Conservation (phyloP, 371 early-diverging fungal species). For the Mucor irregularis region DNA sequence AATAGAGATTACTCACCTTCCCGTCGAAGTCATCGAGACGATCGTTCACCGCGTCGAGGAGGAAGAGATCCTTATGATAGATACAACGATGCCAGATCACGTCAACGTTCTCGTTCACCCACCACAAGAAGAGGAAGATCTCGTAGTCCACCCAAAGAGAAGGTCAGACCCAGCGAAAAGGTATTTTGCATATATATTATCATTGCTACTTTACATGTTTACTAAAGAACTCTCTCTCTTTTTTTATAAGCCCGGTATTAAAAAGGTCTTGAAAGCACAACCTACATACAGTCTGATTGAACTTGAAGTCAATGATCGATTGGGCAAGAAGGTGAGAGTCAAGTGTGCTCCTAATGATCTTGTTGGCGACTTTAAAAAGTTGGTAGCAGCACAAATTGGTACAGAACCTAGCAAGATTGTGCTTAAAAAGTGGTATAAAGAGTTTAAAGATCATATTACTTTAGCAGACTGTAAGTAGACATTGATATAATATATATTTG, state of each 20-base stretch:
- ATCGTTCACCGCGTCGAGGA: constrained; percentile 13
- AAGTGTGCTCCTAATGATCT: constrained; percentile 87
- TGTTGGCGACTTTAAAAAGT: constrained; percentile 87
- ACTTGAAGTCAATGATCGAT: constrained; percentile 81
- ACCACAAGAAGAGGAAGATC: constrained; percentile 3
- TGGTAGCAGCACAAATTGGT: constrained; percentile 93
- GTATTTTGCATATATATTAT: background rate
- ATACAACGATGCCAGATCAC: constrained; percentile 1
- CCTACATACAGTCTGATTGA: constrained; percentile 60
- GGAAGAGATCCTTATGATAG: constrained; percentile 3
- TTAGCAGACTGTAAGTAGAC: constrained; percentile 78
- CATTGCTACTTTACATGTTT: background rate
- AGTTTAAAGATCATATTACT: constrained; percentile 92
- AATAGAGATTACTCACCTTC: constrained; percentile 15
- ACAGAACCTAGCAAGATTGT: constrained; percentile 90
- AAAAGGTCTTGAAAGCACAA: constrained; percentile 19
- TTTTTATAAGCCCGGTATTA: constrained; percentile 1
- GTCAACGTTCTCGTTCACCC: constrained; percentile 31
- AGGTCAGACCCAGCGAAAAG: background rate
- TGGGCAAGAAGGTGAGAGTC: constrained; percentile 93
- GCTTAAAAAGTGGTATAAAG: constrained; percentile 91
- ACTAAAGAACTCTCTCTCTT: background rate
- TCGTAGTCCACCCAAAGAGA: constrained; percentile 9
- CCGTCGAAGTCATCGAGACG: constrained; percentile 13
- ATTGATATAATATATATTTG: background rate